Conservation (phyloP, 371 early-diverging fungal species). For the Mucor lusitanicus region DNA sequence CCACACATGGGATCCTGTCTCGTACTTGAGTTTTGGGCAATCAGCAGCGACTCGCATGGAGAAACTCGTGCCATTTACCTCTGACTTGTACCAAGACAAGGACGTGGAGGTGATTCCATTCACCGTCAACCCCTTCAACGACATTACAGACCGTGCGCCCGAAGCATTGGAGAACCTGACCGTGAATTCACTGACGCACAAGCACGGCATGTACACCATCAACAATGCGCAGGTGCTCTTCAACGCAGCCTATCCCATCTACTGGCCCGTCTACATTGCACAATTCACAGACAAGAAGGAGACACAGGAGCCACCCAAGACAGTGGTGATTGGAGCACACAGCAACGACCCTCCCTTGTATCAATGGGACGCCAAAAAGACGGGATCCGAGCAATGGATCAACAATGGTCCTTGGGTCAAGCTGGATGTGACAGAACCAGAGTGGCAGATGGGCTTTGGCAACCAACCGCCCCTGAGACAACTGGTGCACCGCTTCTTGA, state of each 20-base stretch:
- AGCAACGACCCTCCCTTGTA: constrained; percentile 24
- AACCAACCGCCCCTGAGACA: constrained; percentile 11
- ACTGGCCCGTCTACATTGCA: constrained; percentile 38
- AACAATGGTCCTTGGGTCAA: constrained; percentile 34
- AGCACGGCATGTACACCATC: constrained; percentile 2
- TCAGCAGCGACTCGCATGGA: constrained; percentile 13
- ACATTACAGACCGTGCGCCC: constrained; percentile 15
- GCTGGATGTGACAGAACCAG: constrained; percentile 30
- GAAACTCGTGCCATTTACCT: constrained; percentile 22
- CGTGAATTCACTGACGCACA: constrained; percentile 7
- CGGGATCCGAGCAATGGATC: constrained; percentile 30
- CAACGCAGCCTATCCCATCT: constrained; percentile 34
- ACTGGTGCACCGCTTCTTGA: constrained; percentile 15
- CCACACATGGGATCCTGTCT: constrained; percentile 31
- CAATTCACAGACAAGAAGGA: constrained; percentile 19
- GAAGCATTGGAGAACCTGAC: constrained; percentile 5
- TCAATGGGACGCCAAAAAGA: constrained; percentile 22
- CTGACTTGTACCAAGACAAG: constrained; percentile 6
- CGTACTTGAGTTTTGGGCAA: constrained; percentile 27
- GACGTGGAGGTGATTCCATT: constrained; percentile 32
- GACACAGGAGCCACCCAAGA: constrained; percentile 7
- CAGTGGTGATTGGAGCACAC: constrained; percentile 33
- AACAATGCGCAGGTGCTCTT: constrained; percentile 20
- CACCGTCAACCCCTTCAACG: constrained; percentile 20
- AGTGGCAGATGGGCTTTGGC: constrained; percentile 21